A percentile compares a stretch with the other conserved stretches of the same genome.
phyloP scores from a whole-genome alignment of 192 early-diverging fungal species.

The Cladochytrium replicatum region DNA sequence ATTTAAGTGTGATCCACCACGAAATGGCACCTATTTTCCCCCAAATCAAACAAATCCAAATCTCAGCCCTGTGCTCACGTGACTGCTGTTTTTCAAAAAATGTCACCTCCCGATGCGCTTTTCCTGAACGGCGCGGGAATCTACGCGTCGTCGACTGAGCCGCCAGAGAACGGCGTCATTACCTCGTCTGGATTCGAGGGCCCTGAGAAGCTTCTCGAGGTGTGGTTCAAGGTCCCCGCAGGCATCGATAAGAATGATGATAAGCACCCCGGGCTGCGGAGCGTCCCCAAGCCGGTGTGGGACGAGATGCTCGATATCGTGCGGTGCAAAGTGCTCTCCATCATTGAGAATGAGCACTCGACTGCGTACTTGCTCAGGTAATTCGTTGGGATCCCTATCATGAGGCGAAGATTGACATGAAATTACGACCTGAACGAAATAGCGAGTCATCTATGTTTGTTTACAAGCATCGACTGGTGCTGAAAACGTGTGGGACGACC shows the following conservation, averaged over 20 bases:
- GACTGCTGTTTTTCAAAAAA: no score
- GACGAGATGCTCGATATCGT: constrained; percentile 90
- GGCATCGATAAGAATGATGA: constrained; percentile 23
- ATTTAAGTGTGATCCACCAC: no score
- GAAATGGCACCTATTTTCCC: no score
- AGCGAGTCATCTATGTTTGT: constrained; percentile 97
- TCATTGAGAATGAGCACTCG: constrained; percentile 68
- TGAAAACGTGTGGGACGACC: constrained; percentile 98
- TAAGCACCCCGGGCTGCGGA: constrained; percentile 61
- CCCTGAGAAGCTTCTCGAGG: constrained; percentile 94
- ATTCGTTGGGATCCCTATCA: background rate
- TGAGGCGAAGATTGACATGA: no score
- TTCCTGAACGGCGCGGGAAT: no score
- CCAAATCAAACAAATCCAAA: no score
- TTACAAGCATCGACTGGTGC: constrained; percentile 85
- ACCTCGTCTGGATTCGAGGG: constrained; percentile 78
- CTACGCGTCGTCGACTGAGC: background rate
- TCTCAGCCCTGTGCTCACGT: no score
- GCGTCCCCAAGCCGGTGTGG: constrained; percentile 70
- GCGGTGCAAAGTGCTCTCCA: constrained; percentile 82
- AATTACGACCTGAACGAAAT: background rate
- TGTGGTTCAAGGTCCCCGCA: constrained; percentile 76
- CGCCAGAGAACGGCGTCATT: background rate
- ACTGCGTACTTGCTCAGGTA: constrained; percentile 88
- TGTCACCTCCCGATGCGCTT: no score